Base-by-base conservation (phyloP, 2,329 filamentous ascomycete genomes). In the Xylogone sp. region DNA sequence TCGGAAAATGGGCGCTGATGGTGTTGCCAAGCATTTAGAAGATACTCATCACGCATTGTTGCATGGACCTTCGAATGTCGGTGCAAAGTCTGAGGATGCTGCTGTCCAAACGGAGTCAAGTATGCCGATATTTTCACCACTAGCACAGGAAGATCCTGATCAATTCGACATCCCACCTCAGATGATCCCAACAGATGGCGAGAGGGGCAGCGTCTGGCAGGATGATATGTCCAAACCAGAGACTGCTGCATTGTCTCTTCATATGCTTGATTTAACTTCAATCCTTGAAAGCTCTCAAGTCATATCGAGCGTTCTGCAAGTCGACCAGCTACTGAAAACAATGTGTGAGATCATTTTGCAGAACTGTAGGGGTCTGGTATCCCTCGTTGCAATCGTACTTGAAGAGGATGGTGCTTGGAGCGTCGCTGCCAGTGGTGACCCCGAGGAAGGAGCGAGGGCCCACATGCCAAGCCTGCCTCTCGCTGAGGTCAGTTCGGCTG, bases 301-400 rank as follows among this genome's bases (percentile, higher is more conserved):
- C 45, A 83, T 91, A 45, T 90, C 87, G 4, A 90, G 86, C 3
- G 84, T 90, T 49, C 70, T 90, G 12, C 78, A 86, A 56, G 79
- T 90, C 12, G 86, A 90, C 54, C 79, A 84, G 59, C 75, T 91
- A 3, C 76, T 90, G 56, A 82, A 84, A 60, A 90, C 87, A 49
- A 88, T 91, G 81, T 87, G 85, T 57, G 82, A 88, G 53, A 87
- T 90, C 55, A 87, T 90, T 44, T 68, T 90, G 21, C 84, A 89
- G 59, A 88, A 84, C 0, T 89, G 86, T 42, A 86, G 85, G 21
- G 78, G 80, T 31, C 78, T 79, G 9, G 85, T 85, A 2, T 85
- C 84, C 1, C 73, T 87, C 3, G 86, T 84, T 16, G 86, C 84
- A 8, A 86, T 91, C 45, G 77, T 88, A 19, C 80, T 89, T 7